Base-by-base conservation (phyloP, 2,329 filamentous ascomycete genomes). In the Verticillium klebahnii region DNA sequence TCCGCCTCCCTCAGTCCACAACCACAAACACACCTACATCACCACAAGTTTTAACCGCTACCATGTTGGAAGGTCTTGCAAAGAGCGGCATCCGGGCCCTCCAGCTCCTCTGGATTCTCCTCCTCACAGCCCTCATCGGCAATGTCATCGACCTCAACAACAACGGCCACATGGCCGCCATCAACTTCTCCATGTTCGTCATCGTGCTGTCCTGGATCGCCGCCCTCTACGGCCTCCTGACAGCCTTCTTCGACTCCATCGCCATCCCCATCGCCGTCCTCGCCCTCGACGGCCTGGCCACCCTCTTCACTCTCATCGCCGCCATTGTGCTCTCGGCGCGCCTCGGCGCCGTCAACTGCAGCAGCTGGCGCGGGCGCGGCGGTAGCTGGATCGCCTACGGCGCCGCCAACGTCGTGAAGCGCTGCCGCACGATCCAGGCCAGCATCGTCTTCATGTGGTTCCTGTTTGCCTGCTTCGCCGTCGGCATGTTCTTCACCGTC, bases 401-500 rank as follows among this genome's bases (percentile, higher is more conserved):
- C 62, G 87, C 86, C 56, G 63, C 66, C 64, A 72, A 88, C 74
- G 78, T 82, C 63, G 74, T 80, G 72, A 86, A 88, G 78, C 84
- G 89, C 66, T 93, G 91, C 77, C 87, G 85, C 65, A 86, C 92
- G 76, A 84, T 91, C 17, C 90, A 93, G 78, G 90, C 90, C 40
- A 84, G 85, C 65, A 86, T 85, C 37, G 89, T 85, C 40, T 94
- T 94, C 78, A 82, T 92, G 76, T 94, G 89, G 89, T 93, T 93
- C 77, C 83, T 91, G 57, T 91, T 89, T 73, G 82, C 78, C 45
- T 80, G 83, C 31, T 90, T 89, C 70, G 76, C 79, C 32, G 86
- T 78, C 3, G 81, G 82, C 50, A 72, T 87, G 55, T 78, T 85
- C 70, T 81, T 90, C 65, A 76, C 82, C 61, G 73, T 86, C 69